A percentile compares a stretch with the other conserved stretches of the same genome.
phyloP scores from a whole-genome alignment of 106 monocot species.

The Apostasia shenzhenica region DNA sequence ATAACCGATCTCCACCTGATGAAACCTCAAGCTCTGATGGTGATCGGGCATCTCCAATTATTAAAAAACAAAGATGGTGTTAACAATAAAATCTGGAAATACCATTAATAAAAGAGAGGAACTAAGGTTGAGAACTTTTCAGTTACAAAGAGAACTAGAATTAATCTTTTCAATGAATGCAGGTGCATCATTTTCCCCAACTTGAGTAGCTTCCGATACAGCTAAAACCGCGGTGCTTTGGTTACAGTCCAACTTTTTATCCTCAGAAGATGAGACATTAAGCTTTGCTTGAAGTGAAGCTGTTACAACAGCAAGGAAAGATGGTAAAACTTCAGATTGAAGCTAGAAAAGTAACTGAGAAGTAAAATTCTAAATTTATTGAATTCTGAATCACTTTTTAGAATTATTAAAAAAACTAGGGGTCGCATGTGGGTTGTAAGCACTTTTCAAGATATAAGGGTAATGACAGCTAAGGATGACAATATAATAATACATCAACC shows the following conservation, averaged over 20 bases:
- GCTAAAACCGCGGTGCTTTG: neutral
- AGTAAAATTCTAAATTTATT: too few species aligned
- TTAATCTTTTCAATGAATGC: neutral
- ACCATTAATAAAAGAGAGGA: too few species aligned
- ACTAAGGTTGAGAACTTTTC: neutral
- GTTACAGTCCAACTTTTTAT: neutral
- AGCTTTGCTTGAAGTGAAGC: constrained; percentile 1
- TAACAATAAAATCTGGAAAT: too few species aligned
- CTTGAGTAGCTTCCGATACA: neutral
- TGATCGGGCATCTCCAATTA: neutral
- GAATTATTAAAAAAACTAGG: too few species aligned
- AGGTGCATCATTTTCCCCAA: constrained; percentile 2
- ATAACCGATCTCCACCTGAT: neutral
- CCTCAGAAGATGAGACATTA: constrained; percentile 2
- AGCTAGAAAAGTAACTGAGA: too few species aligned
- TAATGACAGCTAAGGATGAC: too few species aligned
- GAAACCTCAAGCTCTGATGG: neutral
- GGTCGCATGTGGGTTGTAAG: too few species aligned
- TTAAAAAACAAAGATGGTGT: too few species aligned
- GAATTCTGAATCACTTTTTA: too few species aligned
- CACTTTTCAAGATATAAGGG: too few species aligned
- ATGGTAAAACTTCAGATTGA: too few species aligned
- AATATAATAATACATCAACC: too few species aligned
- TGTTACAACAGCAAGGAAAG: neutral
- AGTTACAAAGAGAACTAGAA: neutral